Evolutionary conservation across 768 basidiomycete species (phyloP).

Genomic region (Kwoniella sp.): DNA sequence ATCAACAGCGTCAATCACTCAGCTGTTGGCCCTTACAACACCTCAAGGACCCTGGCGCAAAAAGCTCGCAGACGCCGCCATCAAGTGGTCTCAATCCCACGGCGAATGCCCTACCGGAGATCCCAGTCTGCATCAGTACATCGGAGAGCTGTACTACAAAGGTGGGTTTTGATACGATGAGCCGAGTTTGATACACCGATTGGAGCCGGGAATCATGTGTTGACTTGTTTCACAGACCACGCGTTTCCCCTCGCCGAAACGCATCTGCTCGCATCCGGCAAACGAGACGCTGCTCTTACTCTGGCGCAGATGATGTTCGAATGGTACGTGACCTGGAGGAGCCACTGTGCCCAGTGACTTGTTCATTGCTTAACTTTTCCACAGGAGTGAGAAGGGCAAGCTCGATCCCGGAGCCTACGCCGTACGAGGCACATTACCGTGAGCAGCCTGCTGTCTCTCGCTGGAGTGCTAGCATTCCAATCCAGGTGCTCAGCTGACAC

Average conservation of each 20-base stretch:
- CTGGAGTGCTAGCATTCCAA: too few species aligned
- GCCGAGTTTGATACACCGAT: not conserved
- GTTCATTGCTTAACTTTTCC: not conserved
- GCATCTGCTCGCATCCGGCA: constrained; percentile 79
- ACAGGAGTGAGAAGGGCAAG: constrained; percentile 48
- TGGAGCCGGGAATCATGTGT: too few species aligned
- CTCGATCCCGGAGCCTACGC: constrained; percentile 70
- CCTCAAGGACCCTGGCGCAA: constrained; percentile 80
- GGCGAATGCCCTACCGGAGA: constrained; percentile 82
- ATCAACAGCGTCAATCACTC: constrained; percentile 74
- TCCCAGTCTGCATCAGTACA: constrained; percentile 77
- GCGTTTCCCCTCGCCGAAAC: constrained; percentile 69
- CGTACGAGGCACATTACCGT: constrained; percentile 81
- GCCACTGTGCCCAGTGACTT: not conserved
- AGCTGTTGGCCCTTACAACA: constrained; percentile 82
- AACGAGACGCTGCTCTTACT: constrained; percentile 78
- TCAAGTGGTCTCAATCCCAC: constrained; percentile 79
- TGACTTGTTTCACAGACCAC: constrained; percentile 57
- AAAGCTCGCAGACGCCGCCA: constrained; percentile 74
- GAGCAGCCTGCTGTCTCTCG: constrained; percentile 43
- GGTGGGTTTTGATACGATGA: constrained; percentile 23
- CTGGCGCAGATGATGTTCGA: constrained; percentile 81
- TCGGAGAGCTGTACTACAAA: constrained; percentile 66
- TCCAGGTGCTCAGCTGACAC: not conserved
- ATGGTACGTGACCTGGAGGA: constrained; percentile 55